phyloP scores from a whole-genome alignment of 495 filamentous ascomycete species.

The Neurospora intermedia region DNA sequence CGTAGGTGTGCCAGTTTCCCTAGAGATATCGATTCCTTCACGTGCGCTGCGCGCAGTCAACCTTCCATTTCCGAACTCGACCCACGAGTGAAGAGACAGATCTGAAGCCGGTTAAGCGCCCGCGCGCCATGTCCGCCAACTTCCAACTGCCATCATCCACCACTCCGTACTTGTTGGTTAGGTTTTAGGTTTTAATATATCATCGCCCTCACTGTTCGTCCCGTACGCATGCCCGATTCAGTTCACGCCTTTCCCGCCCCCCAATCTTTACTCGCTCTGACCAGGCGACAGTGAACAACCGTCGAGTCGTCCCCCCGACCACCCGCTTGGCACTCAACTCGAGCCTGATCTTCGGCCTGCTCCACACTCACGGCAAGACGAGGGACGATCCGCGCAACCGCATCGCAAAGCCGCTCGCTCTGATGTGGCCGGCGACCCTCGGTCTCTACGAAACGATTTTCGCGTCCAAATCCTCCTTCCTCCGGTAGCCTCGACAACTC shows the following conservation, averaged over 20 bases:
- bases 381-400: slow-evolving; percentile 1
- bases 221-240: neutral
- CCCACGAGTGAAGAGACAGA: neutral
- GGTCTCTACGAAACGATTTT: neutral
- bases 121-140: neutral
- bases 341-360: neutral
- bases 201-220: neutral
- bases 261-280: neutral
- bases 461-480: slow-evolving; percentile 5
- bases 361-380: neutral
- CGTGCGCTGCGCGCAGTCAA: slow-evolving; percentile 5
- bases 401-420: slow-evolving; percentile 1
- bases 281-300: neutral
- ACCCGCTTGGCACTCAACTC: neutral
- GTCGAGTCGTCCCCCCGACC: neutral
- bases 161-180: neutral
- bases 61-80: neutral
- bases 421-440: slow-evolving; percentile 12
- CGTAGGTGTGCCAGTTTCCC: neutral
- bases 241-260: neutral
- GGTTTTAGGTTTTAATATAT: neutral
- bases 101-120: neutral
- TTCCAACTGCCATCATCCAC: neutral
- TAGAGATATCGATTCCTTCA: neutral
- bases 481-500: slow-evolving; percentile 10